Conservation (phyloP, 768 basidiomycete genomes). For the Austroboletus eburneus region DNA sequence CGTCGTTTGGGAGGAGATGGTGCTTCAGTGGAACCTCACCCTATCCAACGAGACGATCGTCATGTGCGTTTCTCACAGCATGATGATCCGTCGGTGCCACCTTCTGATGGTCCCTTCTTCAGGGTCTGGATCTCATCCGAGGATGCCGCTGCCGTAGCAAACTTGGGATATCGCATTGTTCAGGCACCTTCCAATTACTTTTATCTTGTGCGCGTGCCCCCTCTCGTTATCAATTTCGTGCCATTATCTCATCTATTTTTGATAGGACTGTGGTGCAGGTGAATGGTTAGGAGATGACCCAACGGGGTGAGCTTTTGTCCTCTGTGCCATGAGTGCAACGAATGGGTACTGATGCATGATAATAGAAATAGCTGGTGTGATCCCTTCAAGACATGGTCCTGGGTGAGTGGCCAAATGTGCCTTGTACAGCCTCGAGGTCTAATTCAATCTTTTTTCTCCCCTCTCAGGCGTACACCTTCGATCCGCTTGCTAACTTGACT, state of each 20-base stretch:
- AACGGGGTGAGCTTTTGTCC: conserved; percentile 21
- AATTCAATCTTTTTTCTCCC: conserved; percentile 3
- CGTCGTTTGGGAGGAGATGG: conserved; percentile 78
- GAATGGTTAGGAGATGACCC: conserved; percentile 40
- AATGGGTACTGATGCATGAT: conserved; percentile 1
- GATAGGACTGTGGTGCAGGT: conserved; percentile 45
- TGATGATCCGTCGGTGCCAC: neutral
- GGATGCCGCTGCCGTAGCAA: conserved; percentile 36
- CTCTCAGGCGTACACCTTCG: conserved; percentile 46
- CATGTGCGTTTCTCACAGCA: conserved; percentile 24
- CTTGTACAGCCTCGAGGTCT: conserved; percentile 2
- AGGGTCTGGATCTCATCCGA: conserved; percentile 47
- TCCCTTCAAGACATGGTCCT: conserved; percentile 50
- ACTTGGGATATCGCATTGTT: conserved; percentile 41
- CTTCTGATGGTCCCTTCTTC: neutral
- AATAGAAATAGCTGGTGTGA: conserved; percentile 44
- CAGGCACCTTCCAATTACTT: conserved; percentile 51
- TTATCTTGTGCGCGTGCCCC: conserved; percentile 36
- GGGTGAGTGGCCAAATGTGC: conserved; percentile 33
- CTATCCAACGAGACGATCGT: conserved; percentile 41
- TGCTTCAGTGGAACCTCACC: conserved; percentile 35
- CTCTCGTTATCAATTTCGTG: no score
- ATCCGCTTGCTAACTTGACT: conserved; percentile 44
- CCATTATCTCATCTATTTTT: neutral
- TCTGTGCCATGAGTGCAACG: neutral